These are phyloP conservation scores for Colletotrichum coccodes DNA, from an alignment of 2,329 filamentous ascomycete species.

Conservation along the genomic window DNA sequence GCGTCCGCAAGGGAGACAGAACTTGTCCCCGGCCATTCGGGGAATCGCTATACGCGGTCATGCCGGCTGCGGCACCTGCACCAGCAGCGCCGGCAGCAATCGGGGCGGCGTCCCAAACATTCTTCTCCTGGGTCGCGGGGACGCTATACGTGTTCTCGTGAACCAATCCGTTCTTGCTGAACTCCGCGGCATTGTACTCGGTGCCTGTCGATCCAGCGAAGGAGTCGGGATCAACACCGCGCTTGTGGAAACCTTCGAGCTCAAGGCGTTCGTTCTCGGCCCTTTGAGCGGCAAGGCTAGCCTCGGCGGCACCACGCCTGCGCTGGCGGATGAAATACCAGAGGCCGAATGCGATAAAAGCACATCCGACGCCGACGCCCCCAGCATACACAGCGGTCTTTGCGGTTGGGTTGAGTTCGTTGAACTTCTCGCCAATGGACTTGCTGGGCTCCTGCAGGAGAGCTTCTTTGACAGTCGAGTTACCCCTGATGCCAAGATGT, in stretches of 20 bases:
- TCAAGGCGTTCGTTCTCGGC: conserved; percentile 61
- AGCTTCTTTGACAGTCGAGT: conserved; percentile 63
- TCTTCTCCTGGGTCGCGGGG: conserved; percentile 42
- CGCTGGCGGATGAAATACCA: conserved; percentile 68
- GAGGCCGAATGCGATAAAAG: conserved; percentile 52
- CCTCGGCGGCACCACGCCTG: conserved; percentile 61
- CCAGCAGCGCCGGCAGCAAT: conserved; percentile 35
- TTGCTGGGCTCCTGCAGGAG: conserved; percentile 53
- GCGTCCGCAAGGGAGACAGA: conserved; percentile 27
- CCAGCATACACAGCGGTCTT: conserved; percentile 65
- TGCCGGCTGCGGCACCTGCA: conserved; percentile 22
- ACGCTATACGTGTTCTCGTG: conserved; percentile 44
- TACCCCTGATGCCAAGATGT: conserved; percentile 55
- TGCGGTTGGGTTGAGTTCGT: conserved; percentile 57
- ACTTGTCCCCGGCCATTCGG: conserved; percentile 7
- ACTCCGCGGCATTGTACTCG: conserved; percentile 50
- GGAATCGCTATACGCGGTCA: conserved; percentile 24
- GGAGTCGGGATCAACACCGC: conserved; percentile 59
- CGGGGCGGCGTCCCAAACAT: conserved; percentile 33
- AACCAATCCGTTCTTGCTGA: conserved; percentile 39
- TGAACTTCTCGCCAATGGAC: conserved; percentile 63
- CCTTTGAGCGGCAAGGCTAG: conserved; percentile 54
- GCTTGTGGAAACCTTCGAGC: conserved; percentile 58
- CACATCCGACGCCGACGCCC: conserved; percentile 54
- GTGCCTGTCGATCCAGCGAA: conserved; percentile 47